These are phyloP conservation scores for Hirschfeldia incana DNA, from an alignment of 345 rosid species.

Conservation along the genomic window DNA sequence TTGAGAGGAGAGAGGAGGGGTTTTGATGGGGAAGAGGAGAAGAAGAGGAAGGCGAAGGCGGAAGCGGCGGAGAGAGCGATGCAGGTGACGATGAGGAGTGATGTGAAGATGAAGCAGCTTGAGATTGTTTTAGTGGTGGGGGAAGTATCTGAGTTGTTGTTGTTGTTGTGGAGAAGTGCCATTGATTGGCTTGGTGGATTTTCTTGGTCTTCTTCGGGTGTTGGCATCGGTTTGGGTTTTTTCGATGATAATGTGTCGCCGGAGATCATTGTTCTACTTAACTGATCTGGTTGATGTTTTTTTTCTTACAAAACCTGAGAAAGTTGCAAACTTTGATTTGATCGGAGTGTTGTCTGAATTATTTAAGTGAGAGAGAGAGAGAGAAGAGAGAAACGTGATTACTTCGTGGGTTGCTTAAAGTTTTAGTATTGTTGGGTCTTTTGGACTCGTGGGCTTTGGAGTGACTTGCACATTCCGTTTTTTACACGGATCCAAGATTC, in stretches of 20 bases:
- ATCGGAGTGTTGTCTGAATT: neutral
- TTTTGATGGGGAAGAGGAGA: constrained; percentile 41
- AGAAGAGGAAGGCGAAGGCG: constrained; percentile 71
- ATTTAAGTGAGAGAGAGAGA: neutral
- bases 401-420: neutral
- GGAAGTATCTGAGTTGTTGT: constrained; percentile 33
- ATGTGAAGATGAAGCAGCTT: constrained; percentile 49
- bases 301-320: constrained; percentile 14
- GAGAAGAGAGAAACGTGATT: neutral
- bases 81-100: constrained; percentile 59
- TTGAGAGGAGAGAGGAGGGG: constrained; percentile 1
- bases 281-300: neutral
- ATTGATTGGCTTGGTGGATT: constrained; percentile 51
- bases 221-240: constrained; percentile 35
- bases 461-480: constrained; percentile 30
- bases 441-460: constrained; percentile 17
- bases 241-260: constrained; percentile 37
- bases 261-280: constrained; percentile 21
- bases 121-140: constrained; percentile 31
- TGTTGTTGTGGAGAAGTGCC: constrained; percentile 59
- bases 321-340: constrained; percentile 14
- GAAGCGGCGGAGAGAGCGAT: constrained; percentile 70
- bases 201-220: constrained; percentile 43
- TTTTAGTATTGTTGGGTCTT: neutral
- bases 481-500: constrained; percentile 24